These are phyloP conservation scores for Melanopsichium pennsylvanicum DNA, from an alignment of 1,284 basidiomycete species.

Conservation along the genomic window DNA sequence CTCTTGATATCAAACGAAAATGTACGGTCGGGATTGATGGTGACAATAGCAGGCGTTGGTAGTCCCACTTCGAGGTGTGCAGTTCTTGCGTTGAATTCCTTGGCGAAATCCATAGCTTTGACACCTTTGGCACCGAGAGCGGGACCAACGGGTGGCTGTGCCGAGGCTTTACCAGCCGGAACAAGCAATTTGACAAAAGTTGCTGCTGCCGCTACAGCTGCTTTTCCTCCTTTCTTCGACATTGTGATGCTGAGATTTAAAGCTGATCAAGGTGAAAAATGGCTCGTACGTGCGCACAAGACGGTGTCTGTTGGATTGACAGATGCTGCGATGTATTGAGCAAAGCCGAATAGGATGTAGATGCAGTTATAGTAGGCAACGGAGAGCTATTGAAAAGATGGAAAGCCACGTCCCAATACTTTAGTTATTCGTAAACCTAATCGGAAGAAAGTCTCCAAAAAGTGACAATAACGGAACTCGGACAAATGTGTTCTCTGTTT, in stretches of 20 bases:
- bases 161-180: constrained; percentile 91
- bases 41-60: constrained; percentile 88
- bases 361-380: too few relatives aligned
- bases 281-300: too few relatives aligned
- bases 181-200: constrained; percentile 75
- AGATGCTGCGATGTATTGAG: too few relatives aligned
- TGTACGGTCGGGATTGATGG: constrained; percentile 90
- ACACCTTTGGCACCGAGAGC: constrained; percentile 97
- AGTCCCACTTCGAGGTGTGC: constrained; percentile 85
- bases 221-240: constrained; percentile 61
- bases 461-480: constrained; percentile 24
- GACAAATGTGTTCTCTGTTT: background rate
- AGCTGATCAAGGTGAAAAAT: too few relatives aligned
- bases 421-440: background rate
- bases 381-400: background rate
- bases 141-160: constrained; percentile 94
- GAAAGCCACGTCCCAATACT: too few relatives aligned
- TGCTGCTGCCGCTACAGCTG: constrained; percentile 43
- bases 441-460: constrained; percentile 26
- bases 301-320: too few relatives aligned
- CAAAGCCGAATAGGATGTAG: too few relatives aligned
- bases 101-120: constrained; percentile 99
- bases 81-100: constrained; percentile 74
- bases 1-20: constrained; percentile 77
- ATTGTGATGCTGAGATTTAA: constrained; percentile 20